A percentile compares a stretch with the other conserved stretches of the same genome.
Evolutionary conservation across 139 green algal species (phyloP).

Genomic region (Edaphochlamys debaryana): DNA sequence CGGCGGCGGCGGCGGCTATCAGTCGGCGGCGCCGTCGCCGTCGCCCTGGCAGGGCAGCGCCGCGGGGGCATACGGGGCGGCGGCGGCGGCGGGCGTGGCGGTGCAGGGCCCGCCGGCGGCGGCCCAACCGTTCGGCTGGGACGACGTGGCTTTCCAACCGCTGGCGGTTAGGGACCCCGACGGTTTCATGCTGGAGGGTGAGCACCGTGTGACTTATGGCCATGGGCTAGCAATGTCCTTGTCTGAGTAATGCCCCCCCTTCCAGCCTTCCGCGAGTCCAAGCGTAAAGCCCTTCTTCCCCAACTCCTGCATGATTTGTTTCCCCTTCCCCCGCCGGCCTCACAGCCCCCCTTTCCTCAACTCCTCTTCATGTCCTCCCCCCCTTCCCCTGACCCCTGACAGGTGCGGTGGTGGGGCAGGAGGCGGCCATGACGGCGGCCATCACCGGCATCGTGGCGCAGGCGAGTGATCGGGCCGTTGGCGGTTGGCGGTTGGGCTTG

Average conservation of each 20-base stretch:
- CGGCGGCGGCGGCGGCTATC: neutral
- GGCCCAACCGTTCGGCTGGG: constrained; percentile 3
- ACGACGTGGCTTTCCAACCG: constrained; percentile 13
- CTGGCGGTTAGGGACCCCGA: neutral
- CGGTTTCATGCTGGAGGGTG: constrained; percentile 4
- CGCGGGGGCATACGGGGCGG: neutral
- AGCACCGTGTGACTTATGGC: no score
- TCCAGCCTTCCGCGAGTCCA: no score
- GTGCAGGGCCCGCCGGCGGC: neutral
- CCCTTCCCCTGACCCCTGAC: no score
- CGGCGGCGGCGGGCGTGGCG: neutral
- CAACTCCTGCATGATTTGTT: no score
- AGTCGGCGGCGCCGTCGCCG: neutral
- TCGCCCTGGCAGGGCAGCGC: neutral
- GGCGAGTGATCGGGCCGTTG: no score
- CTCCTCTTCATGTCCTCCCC: no score
- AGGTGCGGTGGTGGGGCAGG: neutral
- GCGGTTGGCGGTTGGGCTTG: no score
- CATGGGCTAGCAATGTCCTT: no score
- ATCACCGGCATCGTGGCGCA: constrained; percentile 12
- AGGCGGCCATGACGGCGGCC: constrained; percentile 1
- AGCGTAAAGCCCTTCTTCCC: no score
- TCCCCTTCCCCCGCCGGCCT: no score
- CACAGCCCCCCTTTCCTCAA: no score
- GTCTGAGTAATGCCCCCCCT: no score